phyloP scores from a whole-genome alignment of 1,139 yeast genomes.

The Williopsis jadinii region DNA sequence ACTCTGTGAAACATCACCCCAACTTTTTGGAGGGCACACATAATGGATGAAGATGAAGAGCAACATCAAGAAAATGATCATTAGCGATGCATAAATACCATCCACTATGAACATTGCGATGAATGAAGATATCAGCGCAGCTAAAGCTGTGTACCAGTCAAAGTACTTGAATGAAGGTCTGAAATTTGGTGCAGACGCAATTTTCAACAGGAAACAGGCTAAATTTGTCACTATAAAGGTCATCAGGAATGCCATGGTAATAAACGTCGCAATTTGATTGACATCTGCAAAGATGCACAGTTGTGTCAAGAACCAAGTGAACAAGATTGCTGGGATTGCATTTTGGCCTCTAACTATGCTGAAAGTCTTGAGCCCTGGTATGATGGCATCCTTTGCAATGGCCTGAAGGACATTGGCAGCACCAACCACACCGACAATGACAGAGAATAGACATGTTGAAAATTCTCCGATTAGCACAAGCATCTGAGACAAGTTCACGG shows the following conservation, averaged over 20 bases:
- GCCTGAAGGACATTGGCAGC: conserved; percentile 90
- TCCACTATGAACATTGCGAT: conserved; percentile 93
- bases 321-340: conserved; percentile 55
- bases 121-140: conserved; percentile 64
- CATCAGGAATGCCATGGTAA: conserved; percentile 95
- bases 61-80: conserved; percentile 56
- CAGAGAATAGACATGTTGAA: conserved; percentile 84
- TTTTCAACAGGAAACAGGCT: conserved; percentile 80
- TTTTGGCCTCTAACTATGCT: conserved; percentile 39
- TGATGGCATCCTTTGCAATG: conserved; percentile 75
- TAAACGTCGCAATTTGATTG: conserved; percentile 88
- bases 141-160: conserved; percentile 70
- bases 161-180: conserved; percentile 90
- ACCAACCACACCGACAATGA: conserved; percentile 91
- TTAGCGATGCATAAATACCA: conserved; percentile 76
- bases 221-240: conserved; percentile 89
- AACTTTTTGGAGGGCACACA: conserved; percentile 86
- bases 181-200: conserved; percentile 94
- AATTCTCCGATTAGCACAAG: conserved; percentile 81
- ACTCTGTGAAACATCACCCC: conserved; percentile 97
- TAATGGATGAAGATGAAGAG: conserved; percentile 79
- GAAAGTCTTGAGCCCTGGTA: conserved; percentile 68
- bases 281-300: conserved; percentile 80
- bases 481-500: conserved; percentile 63
- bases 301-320: conserved; percentile 82